Base-by-base conservation (phyloP, 805 yeast genomes). In the Saccharomycopsis capsularis region DNA sequence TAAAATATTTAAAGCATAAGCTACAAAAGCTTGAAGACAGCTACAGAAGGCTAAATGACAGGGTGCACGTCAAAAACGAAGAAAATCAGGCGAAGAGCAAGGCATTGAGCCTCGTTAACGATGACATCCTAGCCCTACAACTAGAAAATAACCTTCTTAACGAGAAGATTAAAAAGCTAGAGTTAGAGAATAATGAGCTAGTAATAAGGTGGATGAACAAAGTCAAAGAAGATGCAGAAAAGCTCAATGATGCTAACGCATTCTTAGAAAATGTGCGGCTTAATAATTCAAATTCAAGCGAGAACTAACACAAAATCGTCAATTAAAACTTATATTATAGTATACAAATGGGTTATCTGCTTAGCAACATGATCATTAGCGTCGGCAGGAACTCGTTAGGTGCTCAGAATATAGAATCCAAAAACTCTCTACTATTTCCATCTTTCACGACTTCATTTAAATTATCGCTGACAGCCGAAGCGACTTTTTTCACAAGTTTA, bases 121-220 rank as follows among this genome's bases (percentile, higher is more conserved):
- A 86, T 58, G 93, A 85, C 57, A 67, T 81, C 25, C 67, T 85
- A 18, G 73, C 81, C 0, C 58, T 71, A 52, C 75, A 78, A 46
- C 79, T 86, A 37, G 89, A 82, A 58, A 67, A 68, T 32, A 76
- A 75, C 50, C 69, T 78, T 54, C 47, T 11, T 61, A 61, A 3
- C 39, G 54, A 50, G 2, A 46, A 47, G 39, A 22, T 47, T 4
- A 50, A 56, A 2, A 59, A 63, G 24, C 57, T 81, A 23, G 68
- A 64, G 46, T 55, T 52, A 15, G 86, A 82, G 52, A 78, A 80
- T 56, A 67, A 71, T 4, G 64, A 65, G 7, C 62, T 81, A 46
- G 73, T 81, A 4, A 61, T 67, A n/a, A 60, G 86, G 42, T 80
- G 85, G 85, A 68, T 81, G 64, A 70, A 67, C 4, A 75, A 74